Percentiles rank a stretch among this genome's conserved stretches.
Evolutionary conservation across 495 filamentous ascomycete species (phyloP).

Genomic region (Tetracladium setigerum): DNA sequence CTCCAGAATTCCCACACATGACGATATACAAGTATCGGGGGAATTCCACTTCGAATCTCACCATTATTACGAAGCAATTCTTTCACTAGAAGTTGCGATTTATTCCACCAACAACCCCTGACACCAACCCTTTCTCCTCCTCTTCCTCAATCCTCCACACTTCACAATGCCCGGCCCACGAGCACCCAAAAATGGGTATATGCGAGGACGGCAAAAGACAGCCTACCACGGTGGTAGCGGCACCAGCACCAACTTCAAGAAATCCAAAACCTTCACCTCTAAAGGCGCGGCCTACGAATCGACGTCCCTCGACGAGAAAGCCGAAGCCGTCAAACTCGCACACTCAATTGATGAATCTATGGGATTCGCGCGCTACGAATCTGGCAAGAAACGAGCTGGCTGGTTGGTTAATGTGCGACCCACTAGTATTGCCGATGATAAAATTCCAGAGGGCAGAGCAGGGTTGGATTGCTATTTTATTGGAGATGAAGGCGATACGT

Average conservation of each 20-base stretch:
- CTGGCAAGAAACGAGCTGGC: constrained; percentile 75
- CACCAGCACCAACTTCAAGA: constrained; percentile 9
- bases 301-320: constrained; percentile 76
- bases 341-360: constrained; percentile 89
- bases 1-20: no score
- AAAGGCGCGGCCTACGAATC: constrained; percentile 58
- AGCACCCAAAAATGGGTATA: constrained; percentile 42
- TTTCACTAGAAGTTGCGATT: constrained; percentile 16
- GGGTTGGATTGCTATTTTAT: constrained; percentile 97
- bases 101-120: constrained; percentile 4
- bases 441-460: constrained; percentile 56
- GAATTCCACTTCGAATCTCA: no score
- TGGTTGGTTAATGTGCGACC: constrained; percentile 96
- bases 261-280: constrained; percentile 67
- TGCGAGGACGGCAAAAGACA: constrained; percentile 37
- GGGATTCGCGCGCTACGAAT: constrained; percentile 89
- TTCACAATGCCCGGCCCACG: constrained; percentile 21
- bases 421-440: constrained; percentile 78
- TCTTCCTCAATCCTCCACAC: background rate
- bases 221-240: constrained; percentile 41
- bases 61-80: constrained; percentile 8
- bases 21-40: no score
- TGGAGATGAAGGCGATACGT: constrained; percentile 84
- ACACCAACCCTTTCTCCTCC: background rate
- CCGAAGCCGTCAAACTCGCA: constrained; percentile 75